Evolutionary conservation across 768 basidiomycete genomes (phyloP), one percentile per base, ranked within the genome.

Genomic region (Favolaschia claudopus): DNA sequence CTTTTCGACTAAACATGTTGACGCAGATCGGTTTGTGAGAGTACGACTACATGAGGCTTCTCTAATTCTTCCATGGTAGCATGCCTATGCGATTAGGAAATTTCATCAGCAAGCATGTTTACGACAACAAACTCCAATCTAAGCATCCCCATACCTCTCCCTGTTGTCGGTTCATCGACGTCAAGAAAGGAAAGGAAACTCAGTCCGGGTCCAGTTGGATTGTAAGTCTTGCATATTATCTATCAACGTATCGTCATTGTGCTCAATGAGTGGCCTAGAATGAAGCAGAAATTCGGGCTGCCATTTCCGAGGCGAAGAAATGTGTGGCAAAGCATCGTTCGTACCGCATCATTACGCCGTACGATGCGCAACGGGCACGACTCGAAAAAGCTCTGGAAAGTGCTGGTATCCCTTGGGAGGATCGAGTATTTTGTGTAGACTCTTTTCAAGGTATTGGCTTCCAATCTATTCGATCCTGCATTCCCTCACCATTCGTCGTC

Each of bases 391-490:
- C 71, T 9, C 71, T 92, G 14, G 79, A 87, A 63, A 37, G 55
- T 1, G 72, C 72, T 32, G 73, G 77, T 0, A 70, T 92, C 0
- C 65, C 74, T 1, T 87, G 83, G 84, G 68, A 82, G 34, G 79
- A 91, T 59, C 87, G 78, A 51, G 86, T 85, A 51, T 92, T 89
- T 75, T 91, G 89, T 69, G 85, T 92, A 24, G 91, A 92, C 65
- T 84, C 88, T 1, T 92, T 92, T 64, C 91, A 92, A 81, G 90
- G 89, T 85, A 64, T 50, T 71, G 58, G 22, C 10, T 19, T 13
- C 7, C 14, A 12, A 47, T 38, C 39, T 37, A 12, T 34, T 28
- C 44, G 38, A 10, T 47, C 27, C 34, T 46, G n/a, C 58, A 12
- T 25, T 43, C 49, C 15, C 32, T 61, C 58, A 29, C 63, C 33